Base-by-base conservation (phyloP, 1,139 yeast species). In the Spathaspora jeffriesii region DNA sequence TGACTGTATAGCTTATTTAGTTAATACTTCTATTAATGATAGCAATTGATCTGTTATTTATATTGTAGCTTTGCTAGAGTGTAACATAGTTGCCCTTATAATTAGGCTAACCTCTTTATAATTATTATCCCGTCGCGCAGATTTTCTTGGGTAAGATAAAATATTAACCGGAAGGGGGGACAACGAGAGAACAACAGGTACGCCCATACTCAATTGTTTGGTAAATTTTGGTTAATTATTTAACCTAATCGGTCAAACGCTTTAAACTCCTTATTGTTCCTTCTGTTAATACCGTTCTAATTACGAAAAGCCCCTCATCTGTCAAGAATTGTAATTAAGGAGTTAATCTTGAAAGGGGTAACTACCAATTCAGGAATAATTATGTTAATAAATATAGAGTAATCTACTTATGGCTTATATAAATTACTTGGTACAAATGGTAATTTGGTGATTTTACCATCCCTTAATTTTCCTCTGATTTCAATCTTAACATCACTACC, bases 381-480 rank as follows among this genome's bases (percentile, higher is more conserved):
- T 11, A 14, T 10, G 13, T 13, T 38, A 38, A 38, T 37, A 37
- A 37, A 14, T 21, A 34, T 20, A 34, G 14, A 27, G 25, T 5
- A 9, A 9, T 25, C 21, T 15, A 17, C 18, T 41, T 46, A 49
- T 25, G 50, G 55, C 38, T 53, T 54, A 43, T 54, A 51, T 21
- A 54, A 52, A 32, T 53, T 53, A 40, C 56, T 51, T 47, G 82
- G 78, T 10, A 89, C 87, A 61, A 93, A 88, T 15, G 99, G 99
- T 79, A 92, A 77, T 67, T 88, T 89, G 36, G 84, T 74, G 27
- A 92, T 79, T 31, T 66, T 74, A 5, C 90, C 97, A 40, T 85
- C 86, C 63, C 95, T 83, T 58, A 77, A 67, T 64, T 91, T 92
- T 54, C 93, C 95, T 65, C 98, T 81, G 47, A 93, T 86, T 58